Evolutionary conservation across 805 yeast genomes (phyloP).

Genomic region (Sugiyamaella smithiae): DNA sequence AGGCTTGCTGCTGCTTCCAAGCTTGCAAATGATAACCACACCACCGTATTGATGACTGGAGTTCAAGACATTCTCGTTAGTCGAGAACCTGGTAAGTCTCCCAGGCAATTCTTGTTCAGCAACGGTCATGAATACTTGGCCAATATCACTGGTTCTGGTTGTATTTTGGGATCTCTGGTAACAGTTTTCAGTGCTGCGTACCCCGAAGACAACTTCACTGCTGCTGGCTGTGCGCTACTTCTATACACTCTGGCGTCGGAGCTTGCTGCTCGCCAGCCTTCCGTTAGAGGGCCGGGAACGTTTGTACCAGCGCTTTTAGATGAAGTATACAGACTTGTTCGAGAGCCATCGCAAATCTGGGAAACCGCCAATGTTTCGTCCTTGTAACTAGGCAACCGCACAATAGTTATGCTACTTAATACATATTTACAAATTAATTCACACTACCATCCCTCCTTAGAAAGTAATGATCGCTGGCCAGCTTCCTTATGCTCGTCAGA

Average conservation of each 20-base stretch:
- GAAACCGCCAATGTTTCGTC: too few species aligned
- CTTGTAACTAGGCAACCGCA: not conserved
- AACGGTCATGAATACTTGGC: slow-evolving; percentile 70
- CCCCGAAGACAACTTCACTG: slow-evolving; percentile 39
- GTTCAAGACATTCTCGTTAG: slow-evolving; percentile 49
- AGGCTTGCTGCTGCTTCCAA: slow-evolving; percentile 42
- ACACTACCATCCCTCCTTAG: slow-evolving; percentile 21
- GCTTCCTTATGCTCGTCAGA: slow-evolving; percentile 4
- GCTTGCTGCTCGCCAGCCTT: slow-evolving; percentile 41
- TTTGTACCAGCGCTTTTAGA: slow-evolving; percentile 51
- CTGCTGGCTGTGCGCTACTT: slow-evolving; percentile 53
- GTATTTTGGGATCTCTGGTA: slow-evolving; percentile 72
- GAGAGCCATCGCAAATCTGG: slow-evolving; percentile 6
- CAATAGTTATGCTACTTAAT: not conserved
- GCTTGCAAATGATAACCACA: slow-evolving; percentile 50
- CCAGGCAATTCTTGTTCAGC: slow-evolving; percentile 32
- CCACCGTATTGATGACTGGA: slow-evolving; percentile 75
- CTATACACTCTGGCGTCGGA: slow-evolving; percentile 63
- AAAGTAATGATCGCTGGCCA: slow-evolving; percentile 12
- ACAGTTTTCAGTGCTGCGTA: slow-evolving; percentile 54
- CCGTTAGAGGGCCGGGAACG: slow-evolving; percentile 51
- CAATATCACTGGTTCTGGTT: slow-evolving; percentile 74
- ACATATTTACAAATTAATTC: not conserved
- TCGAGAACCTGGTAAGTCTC: not conserved
- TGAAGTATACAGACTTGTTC: slow-evolving; percentile 26